Percentiles rank a stretch among this genome's conserved stretches.
Evolutionary conservation across 306 rosid genomes (phyloP).

Genomic region (Cicer pinnatifidum): DNA sequence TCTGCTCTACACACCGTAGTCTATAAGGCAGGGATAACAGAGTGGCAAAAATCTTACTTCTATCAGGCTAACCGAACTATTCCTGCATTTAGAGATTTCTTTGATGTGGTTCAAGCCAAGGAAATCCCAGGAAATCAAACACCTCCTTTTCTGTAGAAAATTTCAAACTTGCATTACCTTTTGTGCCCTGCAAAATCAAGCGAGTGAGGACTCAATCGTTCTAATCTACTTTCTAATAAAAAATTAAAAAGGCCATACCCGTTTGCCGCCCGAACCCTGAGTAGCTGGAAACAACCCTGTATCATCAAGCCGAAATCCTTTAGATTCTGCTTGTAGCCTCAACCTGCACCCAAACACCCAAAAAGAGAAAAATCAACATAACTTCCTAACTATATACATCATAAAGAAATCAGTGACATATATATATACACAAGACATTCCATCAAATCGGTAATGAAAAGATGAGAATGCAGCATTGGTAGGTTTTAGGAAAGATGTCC

Average conservation of each 20-base stretch:
- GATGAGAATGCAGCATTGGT: neutral
- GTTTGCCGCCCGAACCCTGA: conserved; percentile 66
- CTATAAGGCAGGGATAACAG: conserved; percentile 7
- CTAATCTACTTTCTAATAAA: neutral
- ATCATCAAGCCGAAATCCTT: conserved; percentile 91
- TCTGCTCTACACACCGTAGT: conserved; percentile 9
- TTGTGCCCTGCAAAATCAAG: conserved; percentile 66
- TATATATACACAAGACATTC: neutral
- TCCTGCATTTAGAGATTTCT: conserved; percentile 67
- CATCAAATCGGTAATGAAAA: conserved; percentile 6
- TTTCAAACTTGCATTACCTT: conserved; percentile 74
- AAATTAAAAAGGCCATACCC: conserved; percentile 50
- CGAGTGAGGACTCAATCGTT: neutral
- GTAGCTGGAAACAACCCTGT: conserved; percentile 83
- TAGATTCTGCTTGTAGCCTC: conserved; percentile 84
- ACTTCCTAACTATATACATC: neutral
- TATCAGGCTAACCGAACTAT: conserved; percentile 19
- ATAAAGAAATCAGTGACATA: conserved; percentile 11
- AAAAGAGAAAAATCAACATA: neutral
- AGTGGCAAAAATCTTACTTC: conserved; percentile 1
- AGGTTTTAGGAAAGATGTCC: neutral
- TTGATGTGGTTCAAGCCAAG: conserved; percentile 87
- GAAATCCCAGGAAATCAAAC: conserved; percentile 82
- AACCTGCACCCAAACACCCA: conserved; percentile 58
- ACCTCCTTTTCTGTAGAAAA: conserved; percentile 75